A percentile compares a stretch with the other conserved stretches of the same genome.
Evolutionary conservation across 2,329 filamentous ascomycete species (phyloP).

Genomic region (Aspergillus japonicus): DNA sequence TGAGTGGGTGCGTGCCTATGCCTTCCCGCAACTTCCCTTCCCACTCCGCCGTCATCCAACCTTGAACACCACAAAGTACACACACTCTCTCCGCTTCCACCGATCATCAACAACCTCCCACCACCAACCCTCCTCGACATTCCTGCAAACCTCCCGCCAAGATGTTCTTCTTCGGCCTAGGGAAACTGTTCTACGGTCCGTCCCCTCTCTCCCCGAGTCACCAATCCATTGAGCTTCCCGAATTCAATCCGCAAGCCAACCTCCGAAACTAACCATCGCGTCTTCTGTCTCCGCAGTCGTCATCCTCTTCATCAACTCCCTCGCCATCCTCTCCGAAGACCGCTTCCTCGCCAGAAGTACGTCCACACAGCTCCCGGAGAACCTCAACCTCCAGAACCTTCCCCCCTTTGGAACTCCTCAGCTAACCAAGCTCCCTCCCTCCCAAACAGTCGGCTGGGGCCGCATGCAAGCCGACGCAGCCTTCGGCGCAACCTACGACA

Average conservation of each 20-base stretch:
- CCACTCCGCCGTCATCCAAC: background rate
- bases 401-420: no score
- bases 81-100: no score
- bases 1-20: background rate
- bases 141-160: constrained; percentile 27
- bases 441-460: constrained; percentile 72
- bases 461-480: constrained; percentile 63
- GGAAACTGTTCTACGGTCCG: constrained; percentile 71
- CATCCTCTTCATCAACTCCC: constrained; percentile 87
- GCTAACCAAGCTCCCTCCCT: background rate
- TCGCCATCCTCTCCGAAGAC: constrained; percentile 92
- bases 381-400: background rate
- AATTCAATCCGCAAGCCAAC: background rate
- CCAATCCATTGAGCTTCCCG: background rate
- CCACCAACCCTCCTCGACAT: constrained; percentile 4
- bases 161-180: constrained; percentile 70
- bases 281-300: constrained; percentile 55
- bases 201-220: background rate
- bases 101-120: constrained; percentile 9
- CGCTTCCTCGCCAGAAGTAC: constrained; percentile 81
- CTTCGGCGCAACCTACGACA: constrained; percentile 70
- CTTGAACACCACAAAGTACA: no score
- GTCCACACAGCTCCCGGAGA: constrained; percentile 5
- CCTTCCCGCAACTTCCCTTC: constrained; percentile 9
- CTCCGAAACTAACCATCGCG: constrained; percentile 2